Base-by-base conservation (phyloP, 2,329 filamentous ascomycete genomes). In the Fusarium oligoseptatum region DNA sequence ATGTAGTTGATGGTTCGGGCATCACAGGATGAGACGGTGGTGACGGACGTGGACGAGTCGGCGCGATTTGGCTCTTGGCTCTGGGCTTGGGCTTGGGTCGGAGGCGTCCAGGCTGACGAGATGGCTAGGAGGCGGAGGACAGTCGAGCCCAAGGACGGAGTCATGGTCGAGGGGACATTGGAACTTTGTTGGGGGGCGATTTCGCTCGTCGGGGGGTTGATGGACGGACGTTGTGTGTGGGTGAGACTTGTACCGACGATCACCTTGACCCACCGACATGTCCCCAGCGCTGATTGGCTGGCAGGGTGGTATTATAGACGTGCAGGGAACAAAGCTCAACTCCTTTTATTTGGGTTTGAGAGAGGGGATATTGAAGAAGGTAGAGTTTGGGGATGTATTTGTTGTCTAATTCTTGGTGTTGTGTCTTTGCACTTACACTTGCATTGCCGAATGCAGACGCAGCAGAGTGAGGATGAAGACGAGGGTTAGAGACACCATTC, bases 1-100 rank as follows among this genome's bases (percentile, higher is more conserved):
- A 96, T 94, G 82, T 95, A 95, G 83, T 96, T 95, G 80, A 94
- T 91, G 2, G 92, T 94, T 75, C 90, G 89, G 64, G 84, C 87
- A 76, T 89, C 88, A 83, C 89, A 91, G 43, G 63, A 67, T 39
- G 71, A 68, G 37, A 71, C 65, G 32, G 71, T 67, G 14, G 71
- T 69, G 14, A 37, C 65, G 20, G 52, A 72, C 12, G 70, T 60
- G 4, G 58, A 69, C 57, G 52, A 67, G 37, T 74, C 72, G n/a
- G 52, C 68, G 27, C 24, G 56, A n/a, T 39, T 65, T 17, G 68
- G 29, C 3, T 70, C 68, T 29, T 64, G 58, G 22, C 58, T 41
- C 9, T 66, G 61, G n/a, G 68, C 61, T 36, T 64, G 45, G 36
- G 56, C 61, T n/a, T 66, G 61, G 50, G 56, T 29, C 24, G 43